These are phyloP conservation scores for Sequoia sempervirens DNA, from an alignment of 75 land plant genomes.

Conservation along the genomic window DNA sequence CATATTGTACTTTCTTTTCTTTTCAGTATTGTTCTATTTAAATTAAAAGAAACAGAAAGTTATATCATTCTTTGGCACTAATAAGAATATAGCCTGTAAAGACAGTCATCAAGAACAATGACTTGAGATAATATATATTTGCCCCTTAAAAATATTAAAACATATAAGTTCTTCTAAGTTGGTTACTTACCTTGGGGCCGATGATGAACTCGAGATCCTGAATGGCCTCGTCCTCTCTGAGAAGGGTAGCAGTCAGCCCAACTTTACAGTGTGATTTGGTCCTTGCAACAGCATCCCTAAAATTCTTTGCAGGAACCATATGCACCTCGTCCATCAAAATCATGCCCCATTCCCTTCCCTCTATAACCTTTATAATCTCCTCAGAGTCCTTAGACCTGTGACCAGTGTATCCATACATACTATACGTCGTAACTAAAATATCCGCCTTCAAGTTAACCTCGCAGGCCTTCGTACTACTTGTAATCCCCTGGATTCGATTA, in stretches of 20 bases:
- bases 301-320: slow-evolving; percentile 23
- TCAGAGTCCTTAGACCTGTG: slow-evolving; percentile 28
- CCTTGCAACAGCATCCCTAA: slow-evolving; percentile 17
- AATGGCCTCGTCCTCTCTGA: slow-evolving; percentile 19
- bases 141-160: neutral
- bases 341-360: slow-evolving; percentile 17
- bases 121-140: too few relatives aligned
- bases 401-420: slow-evolving; percentile 20
- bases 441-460: slow-evolving; percentile 10
- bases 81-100: too few relatives aligned
- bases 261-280: slow-evolving; percentile 23
- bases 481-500: slow-evolving; percentile 9
- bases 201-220: slow-evolving; percentile 17
- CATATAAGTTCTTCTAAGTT: neutral
- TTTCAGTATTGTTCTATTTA: too few relatives aligned
- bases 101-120: too few relatives aligned
- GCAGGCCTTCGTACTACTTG: slow-evolving; percentile 16
- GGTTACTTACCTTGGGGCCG: slow-evolving; percentile 13
- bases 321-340: slow-evolving; percentile 29
- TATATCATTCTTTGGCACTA: too few relatives aligned
- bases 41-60: too few relatives aligned
- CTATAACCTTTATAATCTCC: slow-evolving; percentile 7
- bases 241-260: slow-evolving; percentile 26
- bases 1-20: too few relatives aligned
- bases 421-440: slow-evolving; percentile 19